Percentiles rank a stretch among this genome's conserved stretches.
These are phyloP conservation scores for Xerocomus minutiporus DNA, from an alignment of 1,284 basidiomycete species.

Conservation along the genomic window DNA sequence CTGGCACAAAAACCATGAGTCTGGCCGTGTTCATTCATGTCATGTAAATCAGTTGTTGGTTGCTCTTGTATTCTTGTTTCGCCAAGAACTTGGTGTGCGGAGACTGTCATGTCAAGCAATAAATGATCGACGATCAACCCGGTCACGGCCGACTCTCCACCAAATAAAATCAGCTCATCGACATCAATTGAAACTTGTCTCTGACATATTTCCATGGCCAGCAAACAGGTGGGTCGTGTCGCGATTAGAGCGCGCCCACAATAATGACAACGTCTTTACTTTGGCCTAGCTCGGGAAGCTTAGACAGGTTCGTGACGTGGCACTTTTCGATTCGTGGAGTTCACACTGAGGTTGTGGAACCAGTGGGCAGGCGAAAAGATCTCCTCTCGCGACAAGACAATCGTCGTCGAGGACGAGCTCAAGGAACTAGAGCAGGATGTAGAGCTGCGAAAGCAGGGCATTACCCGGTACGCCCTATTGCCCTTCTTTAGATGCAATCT, in stretches of 20 bases:
- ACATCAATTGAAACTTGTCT: constrained; percentile 1
- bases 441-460: constrained; percentile 59
- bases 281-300: constrained; percentile 52
- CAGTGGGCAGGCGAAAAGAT: constrained; percentile 78
- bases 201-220: constrained; percentile 41
- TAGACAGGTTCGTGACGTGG: constrained; percentile 45
- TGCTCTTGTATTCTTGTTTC: background rate
- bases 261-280: background rate
- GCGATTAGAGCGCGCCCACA: background rate
- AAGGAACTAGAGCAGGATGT: constrained; percentile 66
- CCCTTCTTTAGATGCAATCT: background rate
- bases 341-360: constrained; percentile 25
- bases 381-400: constrained; percentile 64
- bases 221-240: constrained; percentile 47
- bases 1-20: constrained; percentile 39
- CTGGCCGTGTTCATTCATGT: background rate
- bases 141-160: constrained; percentile 12
- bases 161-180: constrained; percentile 20
- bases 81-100: no score
- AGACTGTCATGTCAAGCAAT: background rate
- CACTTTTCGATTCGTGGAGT: constrained; percentile 19
- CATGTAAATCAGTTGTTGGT: background rate
- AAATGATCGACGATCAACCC: constrained; percentile 12
- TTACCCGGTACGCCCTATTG: constrained; percentile 48
- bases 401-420: constrained; percentile 58